These are phyloP conservation scores for Blastocystis sp. DNA, from an alignment of 352 stramenopile species.

Conservation along the genomic window DNA sequence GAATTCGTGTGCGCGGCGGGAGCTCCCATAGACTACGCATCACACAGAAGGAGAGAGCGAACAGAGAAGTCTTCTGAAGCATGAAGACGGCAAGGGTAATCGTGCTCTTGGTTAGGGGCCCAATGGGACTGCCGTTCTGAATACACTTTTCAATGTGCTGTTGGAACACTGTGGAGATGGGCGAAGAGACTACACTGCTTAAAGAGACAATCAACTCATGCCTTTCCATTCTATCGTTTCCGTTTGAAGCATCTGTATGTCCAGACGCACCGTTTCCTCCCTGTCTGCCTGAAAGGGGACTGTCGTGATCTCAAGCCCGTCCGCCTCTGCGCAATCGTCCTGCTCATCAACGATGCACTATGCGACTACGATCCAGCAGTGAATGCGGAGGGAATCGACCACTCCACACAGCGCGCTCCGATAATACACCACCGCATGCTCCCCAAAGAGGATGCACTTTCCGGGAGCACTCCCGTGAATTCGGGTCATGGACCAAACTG, in stretches of 20 bases:
- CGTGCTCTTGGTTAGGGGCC: no score
- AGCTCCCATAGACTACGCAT: background rate
- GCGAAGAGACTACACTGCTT: background rate
- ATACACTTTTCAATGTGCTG: no score
- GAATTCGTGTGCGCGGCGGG: background rate
- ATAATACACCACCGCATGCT: constrained; percentile 83
- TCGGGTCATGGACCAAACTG: no score
- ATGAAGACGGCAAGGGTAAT: no score
- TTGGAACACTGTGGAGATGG: background rate
- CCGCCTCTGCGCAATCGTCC: background rate
- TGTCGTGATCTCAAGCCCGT: no score
- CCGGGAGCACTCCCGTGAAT: constrained; percentile 74
- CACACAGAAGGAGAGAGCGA: no score
- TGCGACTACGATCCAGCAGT: constrained; percentile 9
- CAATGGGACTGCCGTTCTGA: no score
- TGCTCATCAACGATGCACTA: background rate
- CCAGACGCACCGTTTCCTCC: background rate
- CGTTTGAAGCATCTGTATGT: background rate
- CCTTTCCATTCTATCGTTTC: background rate
- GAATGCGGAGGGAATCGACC: background rate
- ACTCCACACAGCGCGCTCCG: constrained; percentile 3
- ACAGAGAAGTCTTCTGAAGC: no score
- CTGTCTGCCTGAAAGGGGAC: background rate
- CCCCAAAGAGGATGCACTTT: constrained; percentile 84
- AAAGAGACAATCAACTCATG: background rate